phyloP scores from a whole-genome alignment of 2,329 filamentous ascomycete species.

The Aspergillus nomiae region DNA sequence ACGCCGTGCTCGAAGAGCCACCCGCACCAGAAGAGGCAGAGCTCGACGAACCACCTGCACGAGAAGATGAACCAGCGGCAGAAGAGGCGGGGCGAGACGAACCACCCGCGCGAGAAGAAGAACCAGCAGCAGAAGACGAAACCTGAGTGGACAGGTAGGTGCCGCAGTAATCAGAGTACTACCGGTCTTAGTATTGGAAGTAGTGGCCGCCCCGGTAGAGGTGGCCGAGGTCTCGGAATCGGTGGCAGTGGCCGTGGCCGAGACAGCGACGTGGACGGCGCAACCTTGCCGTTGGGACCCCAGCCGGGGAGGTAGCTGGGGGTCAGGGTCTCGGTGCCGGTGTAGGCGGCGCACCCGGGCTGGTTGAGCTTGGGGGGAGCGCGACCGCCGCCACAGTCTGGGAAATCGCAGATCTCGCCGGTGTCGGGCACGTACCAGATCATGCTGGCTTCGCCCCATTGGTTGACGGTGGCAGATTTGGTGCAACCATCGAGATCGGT shows the following conservation, averaged over 20 bases:
- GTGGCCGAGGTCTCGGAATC: not conserved
- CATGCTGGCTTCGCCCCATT: conserved; percentile 30
- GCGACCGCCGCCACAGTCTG: conserved; percentile 69
- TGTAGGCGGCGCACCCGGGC: conserved; percentile 56
- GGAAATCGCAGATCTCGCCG: conserved; percentile 64
- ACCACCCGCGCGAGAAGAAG: not conserved
- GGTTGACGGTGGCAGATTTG: conserved; percentile 27
- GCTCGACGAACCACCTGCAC: not conserved
- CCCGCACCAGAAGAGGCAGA: not conserved
- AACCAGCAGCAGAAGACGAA: not conserved
- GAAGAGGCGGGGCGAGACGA: not conserved
- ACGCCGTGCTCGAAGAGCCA: not conserved
- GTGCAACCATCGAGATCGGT: conserved; percentile 29
- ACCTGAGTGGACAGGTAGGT: not conserved
- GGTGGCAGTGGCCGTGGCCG: not conserved
- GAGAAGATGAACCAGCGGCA: not conserved
- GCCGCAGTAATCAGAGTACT: not conserved
- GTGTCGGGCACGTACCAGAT: conserved; percentile 63
- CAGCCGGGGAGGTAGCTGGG: not conserved
- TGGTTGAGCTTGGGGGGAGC: conserved; percentile 65
- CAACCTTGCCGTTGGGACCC: not conserved
- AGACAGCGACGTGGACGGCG: not conserved
- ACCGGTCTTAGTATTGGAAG: not conserved
- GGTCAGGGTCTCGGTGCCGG: conserved; percentile 20
- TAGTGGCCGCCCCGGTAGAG: not conserved